phyloP scores from a whole-genome alignment of 371 early-diverging fungal species.

The Mortierella sp. region DNA sequence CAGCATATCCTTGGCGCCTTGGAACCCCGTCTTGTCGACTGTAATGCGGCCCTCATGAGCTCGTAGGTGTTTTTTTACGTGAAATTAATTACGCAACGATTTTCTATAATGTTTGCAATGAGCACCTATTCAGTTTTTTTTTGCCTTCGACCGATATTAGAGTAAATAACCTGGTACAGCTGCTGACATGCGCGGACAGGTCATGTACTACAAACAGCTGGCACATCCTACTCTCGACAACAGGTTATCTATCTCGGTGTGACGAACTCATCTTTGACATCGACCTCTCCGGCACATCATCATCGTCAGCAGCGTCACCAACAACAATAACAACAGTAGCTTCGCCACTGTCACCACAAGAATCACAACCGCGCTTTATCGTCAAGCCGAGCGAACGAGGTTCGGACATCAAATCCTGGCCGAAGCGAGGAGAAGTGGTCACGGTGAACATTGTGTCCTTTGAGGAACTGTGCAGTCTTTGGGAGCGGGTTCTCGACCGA shows the following conservation, averaged over 20 bases:
- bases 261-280: not conserved
- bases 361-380: not conserved
- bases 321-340: not conserved
- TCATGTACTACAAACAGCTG: not conserved
- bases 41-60: not conserved
- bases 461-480: constrained; percentile 1
- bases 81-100: not conserved
- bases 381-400: not conserved
- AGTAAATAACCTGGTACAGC: not conserved
- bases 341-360: not conserved
- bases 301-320: not conserved
- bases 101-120: not conserved
- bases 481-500: not conserved
- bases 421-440: not conserved
- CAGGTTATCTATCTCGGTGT: not conserved
- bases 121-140: not conserved
- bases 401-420: not conserved
- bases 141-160: not conserved
- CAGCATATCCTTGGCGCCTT: not conserved
- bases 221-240: not conserved
- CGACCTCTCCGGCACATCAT: not conserved
- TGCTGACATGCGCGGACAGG: not conserved
- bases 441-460: not conserved
- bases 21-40: not conserved
- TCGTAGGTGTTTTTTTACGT: not conserved